phyloP scores from a whole-genome alignment of 169 alveolate genomes.

The Besnoitia besnoiti region DNA sequence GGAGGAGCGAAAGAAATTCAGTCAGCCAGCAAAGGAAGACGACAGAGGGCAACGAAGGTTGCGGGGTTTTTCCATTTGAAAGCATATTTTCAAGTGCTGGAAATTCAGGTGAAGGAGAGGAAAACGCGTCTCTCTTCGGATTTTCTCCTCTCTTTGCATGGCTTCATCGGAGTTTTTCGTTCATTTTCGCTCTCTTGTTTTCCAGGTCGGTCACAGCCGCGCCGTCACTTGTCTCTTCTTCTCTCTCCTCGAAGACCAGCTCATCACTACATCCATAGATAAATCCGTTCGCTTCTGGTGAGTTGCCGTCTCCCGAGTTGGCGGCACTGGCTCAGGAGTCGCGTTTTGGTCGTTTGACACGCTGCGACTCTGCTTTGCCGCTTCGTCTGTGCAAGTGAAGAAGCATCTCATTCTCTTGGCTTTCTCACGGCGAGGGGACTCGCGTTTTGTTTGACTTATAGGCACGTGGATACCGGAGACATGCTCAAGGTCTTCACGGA shows the following conservation, averaged over 20 bases:
- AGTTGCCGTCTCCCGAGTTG: slow-evolving; percentile 12
- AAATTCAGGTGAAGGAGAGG: background rate
- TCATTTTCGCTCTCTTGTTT: background rate
- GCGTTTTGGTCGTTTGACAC: background rate
- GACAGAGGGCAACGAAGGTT: background rate
- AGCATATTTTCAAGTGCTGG: background rate
- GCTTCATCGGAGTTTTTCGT: background rate
- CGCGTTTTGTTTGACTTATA: background rate
- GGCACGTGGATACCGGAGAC: slow-evolving; percentile 46
- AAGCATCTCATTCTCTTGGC: background rate
- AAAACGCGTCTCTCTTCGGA: background rate
- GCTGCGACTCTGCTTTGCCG: background rate
- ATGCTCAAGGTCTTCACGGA: slow-evolving; percentile 71
- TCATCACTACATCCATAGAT: slow-evolving; percentile 74
- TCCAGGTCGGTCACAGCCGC: slow-evolving; percentile 58
- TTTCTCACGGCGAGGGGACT: too few relatives aligned
- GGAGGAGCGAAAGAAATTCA: background rate
- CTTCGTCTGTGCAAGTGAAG: background rate
- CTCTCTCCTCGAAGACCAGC: slow-evolving; percentile 71
- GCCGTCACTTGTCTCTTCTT: slow-evolving; percentile 70
- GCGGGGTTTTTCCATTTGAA: background rate
- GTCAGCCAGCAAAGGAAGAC: too few relatives aligned
- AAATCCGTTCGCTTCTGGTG: slow-evolving; percentile 74
- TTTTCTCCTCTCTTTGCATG: background rate
- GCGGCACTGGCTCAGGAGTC: background rate